phyloP scores from a whole-genome alignment of 306 rosid genomes.

The Lablab purpureus region DNA sequence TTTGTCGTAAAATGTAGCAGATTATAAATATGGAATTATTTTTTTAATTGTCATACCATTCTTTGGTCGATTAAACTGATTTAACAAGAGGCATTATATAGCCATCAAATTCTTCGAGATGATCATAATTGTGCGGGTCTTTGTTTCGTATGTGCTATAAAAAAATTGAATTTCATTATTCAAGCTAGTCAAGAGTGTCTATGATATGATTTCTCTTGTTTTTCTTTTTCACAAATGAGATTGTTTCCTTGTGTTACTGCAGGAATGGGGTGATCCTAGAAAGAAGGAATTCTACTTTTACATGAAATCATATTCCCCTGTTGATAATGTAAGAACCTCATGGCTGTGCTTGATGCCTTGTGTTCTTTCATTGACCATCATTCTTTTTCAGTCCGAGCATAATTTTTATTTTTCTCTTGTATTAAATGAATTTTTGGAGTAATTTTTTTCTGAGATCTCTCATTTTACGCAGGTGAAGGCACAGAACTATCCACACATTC shows the following conservation, averaged over 20 bases:
- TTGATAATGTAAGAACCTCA: constrained; percentile 81
- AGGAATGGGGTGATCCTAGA: constrained; percentile 99
- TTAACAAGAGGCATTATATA: constrained; percentile 11
- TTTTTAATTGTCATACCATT: neutral
- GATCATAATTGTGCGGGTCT: neutral
- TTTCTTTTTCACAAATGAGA: constrained; percentile 32
- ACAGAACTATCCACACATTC: constrained; percentile 82
- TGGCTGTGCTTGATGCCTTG: constrained; percentile 28
- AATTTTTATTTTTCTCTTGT: constrained; percentile 20
- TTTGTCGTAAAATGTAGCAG: constrained; percentile 17
- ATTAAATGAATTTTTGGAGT: constrained; percentile 28
- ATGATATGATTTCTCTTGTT: constrained; percentile 34
- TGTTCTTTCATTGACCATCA: constrained; percentile 15
- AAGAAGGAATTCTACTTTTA: constrained; percentile 91
- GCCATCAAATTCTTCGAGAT: constrained; percentile 26
- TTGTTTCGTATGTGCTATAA: neutral
- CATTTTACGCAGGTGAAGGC: constrained; percentile 69
- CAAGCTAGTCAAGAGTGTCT: constrained; percentile 22
- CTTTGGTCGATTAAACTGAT: neutral
- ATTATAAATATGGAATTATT: neutral
- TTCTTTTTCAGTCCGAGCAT: constrained; percentile 29
- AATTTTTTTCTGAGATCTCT: neutral
- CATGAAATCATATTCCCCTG: constrained; percentile 97
- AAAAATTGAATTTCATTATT: constrained; percentile 32
- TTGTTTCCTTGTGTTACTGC: constrained; percentile 50